These are phyloP conservation scores for Drechslera avenae DNA, from an alignment of 2,329 filamentous ascomycete species.

Conservation along the genomic window DNA sequence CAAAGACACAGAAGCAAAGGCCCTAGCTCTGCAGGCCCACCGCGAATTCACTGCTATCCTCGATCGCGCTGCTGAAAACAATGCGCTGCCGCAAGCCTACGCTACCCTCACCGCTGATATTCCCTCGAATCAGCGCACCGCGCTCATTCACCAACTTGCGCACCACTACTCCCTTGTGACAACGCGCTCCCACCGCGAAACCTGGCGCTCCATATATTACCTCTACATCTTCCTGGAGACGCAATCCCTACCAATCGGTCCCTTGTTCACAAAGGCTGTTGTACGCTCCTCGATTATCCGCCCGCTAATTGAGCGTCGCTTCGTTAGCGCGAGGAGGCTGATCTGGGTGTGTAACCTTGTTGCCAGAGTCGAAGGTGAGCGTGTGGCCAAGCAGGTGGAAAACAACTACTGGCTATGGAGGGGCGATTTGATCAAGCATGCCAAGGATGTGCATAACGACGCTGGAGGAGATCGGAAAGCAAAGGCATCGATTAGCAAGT, in stretches of 20 bases:
- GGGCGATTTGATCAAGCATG: conserved; percentile 35
- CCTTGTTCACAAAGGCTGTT: conserved; percentile 38
- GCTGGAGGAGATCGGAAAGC: conserved; percentile 25
- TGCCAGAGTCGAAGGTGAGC: conserved; percentile 35
- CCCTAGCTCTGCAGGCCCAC: conserved; percentile 8
- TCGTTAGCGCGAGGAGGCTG: conserved; percentile 35
- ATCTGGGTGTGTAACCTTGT: conserved; percentile 40
- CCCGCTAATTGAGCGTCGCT: conserved; percentile 34
- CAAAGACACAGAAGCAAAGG: neutral
- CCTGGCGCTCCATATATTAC: conserved; percentile 35
- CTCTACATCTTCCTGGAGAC: conserved; percentile 35
- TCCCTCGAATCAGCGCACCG: conserved; percentile 17
- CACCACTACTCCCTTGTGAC: conserved; percentile 39
- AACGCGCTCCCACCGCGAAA: conserved; percentile 24
- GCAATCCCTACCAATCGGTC: conserved; percentile 30
- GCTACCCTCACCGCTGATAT: conserved; percentile 21
- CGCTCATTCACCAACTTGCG: conserved; percentile 41
- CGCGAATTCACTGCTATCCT: conserved; percentile 38
- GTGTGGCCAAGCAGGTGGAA: conserved; percentile 36
- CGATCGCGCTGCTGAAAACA: conserved; percentile 22
- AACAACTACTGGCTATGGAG: conserved; percentile 35
- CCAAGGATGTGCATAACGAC: conserved; percentile 22
- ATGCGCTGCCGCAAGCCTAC: conserved; percentile 33
- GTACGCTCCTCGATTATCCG: conserved; percentile 33
- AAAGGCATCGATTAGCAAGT: conserved; percentile 33